phyloP scores from a whole-genome alignment of 2,329 filamentous ascomycete genomes.

The Alternaria consortialis region DNA sequence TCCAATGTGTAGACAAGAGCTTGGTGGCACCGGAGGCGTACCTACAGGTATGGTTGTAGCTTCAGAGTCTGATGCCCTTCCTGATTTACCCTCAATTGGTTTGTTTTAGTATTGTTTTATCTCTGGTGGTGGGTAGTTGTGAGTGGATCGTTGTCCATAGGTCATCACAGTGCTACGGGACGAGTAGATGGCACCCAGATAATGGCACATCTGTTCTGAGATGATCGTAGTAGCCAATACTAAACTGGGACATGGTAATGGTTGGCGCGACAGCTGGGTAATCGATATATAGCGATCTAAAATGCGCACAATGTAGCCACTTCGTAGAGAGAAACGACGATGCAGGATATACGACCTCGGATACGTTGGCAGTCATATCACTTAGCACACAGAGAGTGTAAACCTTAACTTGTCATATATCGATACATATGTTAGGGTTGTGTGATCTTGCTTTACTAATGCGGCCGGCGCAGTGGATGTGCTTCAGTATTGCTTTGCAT shows the following conservation, averaged over 20 bases:
- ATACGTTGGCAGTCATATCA: neutral
- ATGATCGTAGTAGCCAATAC: too few species aligned
- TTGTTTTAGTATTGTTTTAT: too few species aligned
- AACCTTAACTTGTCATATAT: neutral
- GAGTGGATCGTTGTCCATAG: too few species aligned
- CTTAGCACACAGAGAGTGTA: neutral
- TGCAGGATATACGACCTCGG: neutral
- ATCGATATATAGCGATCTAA: neutral
- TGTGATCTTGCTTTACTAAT: neutral
- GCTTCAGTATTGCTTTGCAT: constrained; percentile 60
- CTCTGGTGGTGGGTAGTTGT: too few species aligned
- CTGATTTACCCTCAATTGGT: too few species aligned
- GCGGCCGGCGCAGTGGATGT: constrained; percentile 59
- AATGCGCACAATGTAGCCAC: neutral
- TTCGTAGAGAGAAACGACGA: neutral
- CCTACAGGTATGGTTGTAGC: too few species aligned
- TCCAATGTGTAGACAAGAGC: neutral
- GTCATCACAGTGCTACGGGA: too few species aligned
- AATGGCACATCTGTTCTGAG: too few species aligned
- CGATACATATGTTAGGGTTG: neutral
- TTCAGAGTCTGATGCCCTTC: too few species aligned
- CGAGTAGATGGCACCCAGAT: too few species aligned
- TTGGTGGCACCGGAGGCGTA: neutral
- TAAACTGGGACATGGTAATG: neutral
- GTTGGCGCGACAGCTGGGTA: neutral